Percentiles rank a stretch among this genome's conserved stretches.
Evolutionary conservation across 352 stramenopile genomes (phyloP).

Genomic region (Hyaloperonospora arabidopsidis): DNA sequence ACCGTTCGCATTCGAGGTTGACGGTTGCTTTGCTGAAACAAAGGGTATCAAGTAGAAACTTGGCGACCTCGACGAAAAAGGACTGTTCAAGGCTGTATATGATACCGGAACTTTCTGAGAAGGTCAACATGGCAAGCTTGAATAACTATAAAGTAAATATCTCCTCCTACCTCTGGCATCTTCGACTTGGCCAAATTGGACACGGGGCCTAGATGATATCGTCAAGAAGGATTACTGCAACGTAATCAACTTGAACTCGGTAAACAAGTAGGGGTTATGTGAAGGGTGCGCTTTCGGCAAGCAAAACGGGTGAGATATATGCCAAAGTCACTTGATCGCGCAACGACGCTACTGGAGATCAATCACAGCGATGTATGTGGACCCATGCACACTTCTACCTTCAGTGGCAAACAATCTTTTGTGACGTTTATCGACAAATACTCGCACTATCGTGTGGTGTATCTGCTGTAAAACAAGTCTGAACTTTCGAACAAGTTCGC

Average conservation of each 20-base stretch:
- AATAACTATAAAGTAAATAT: too few relatives aligned
- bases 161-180: too few relatives aligned
- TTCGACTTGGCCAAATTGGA: not conserved
- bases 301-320: not conserved
- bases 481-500: not conserved
- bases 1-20: too few relatives aligned
- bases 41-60: too few relatives aligned
- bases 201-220: not conserved
- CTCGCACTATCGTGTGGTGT: not conserved
- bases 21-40: too few relatives aligned
- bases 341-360: too few relatives aligned
- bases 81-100: too few relatives aligned
- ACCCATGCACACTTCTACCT: too few relatives aligned
- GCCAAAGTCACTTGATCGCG: not conserved
- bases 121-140: too few relatives aligned
- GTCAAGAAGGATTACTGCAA: not conserved
- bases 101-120: too few relatives aligned
- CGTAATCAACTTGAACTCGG: not conserved
- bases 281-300: not conserved
- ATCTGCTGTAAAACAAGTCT: not conserved
- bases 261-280: not conserved
- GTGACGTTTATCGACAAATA: not conserved
- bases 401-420: not conserved
- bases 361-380: too few relatives aligned
- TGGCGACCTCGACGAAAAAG: too few relatives aligned